Evolutionary conservation across 805 yeast genomes (phyloP).

Genomic region (Schwanniomyces pseudopolymorphus): DNA sequence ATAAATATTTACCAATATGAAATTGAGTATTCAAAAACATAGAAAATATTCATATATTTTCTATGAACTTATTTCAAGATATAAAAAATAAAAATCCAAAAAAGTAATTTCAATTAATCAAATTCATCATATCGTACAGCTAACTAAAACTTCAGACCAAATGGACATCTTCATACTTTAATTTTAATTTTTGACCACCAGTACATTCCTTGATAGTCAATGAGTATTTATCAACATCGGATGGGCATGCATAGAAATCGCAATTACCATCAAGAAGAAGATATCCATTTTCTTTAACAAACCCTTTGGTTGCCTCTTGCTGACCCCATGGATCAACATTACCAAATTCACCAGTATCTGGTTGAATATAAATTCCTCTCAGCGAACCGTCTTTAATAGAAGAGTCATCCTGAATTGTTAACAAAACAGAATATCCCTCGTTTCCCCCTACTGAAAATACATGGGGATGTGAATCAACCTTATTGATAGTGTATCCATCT

Average conservation of each 20-base stretch:
- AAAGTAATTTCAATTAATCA: neutral
- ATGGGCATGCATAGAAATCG: slow-evolving; percentile 39
- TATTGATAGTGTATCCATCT: slow-evolving; percentile 24
- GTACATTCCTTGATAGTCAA: slow-evolving; percentile 20
- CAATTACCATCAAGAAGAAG: slow-evolving; percentile 32
- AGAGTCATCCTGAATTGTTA: slow-evolving; percentile 23
- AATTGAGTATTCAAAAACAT: too few species aligned
- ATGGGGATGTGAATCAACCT: slow-evolving; percentile 31
- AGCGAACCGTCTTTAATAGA: slow-evolving; percentile 31
- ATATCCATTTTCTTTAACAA: slow-evolving; percentile 36
- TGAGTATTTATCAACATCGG: slow-evolving; percentile 22
- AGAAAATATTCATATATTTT: too few species aligned
- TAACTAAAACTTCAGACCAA: neutral
- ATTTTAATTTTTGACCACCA: slow-evolving; percentile 27
- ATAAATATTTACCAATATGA: too few species aligned
- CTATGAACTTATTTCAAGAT: too few species aligned
- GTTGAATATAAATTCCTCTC: slow-evolving; percentile 27
- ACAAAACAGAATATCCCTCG: slow-evolving; percentile 25
- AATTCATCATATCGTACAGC: neutral
- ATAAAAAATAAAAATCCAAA: too few species aligned
- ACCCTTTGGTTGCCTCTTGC: slow-evolving; percentile 37
- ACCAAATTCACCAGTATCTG: slow-evolving; percentile 32
- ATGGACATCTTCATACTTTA: neutral
- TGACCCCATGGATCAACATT: slow-evolving; percentile 31
- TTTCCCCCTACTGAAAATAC: slow-evolving; percentile 35